Percentiles rank a stretch among this genome's conserved stretches.
phyloP scores from a whole-genome alignment of 352 stramenopile genomes.

The Phytophthora podocarpi region DNA sequence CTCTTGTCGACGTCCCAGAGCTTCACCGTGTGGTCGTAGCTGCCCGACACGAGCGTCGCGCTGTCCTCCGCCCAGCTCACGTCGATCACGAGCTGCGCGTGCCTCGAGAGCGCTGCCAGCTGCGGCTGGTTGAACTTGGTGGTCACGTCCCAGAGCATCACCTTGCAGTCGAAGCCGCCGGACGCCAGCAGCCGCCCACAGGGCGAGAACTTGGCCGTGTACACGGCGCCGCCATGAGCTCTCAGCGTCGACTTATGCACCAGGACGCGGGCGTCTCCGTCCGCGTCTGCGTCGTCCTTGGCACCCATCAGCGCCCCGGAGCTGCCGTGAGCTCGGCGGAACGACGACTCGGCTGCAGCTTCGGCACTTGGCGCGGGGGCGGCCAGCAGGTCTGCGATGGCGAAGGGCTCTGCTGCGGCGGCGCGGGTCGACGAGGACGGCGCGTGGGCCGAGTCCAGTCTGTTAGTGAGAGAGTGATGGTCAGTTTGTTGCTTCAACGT shows the following conservation, averaged over 20 bases:
- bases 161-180: conserved; percentile 80
- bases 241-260: conserved; percentile 85
- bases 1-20: conserved; percentile 88
- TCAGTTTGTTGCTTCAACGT: conserved; percentile 26
- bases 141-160: conserved; percentile 88
- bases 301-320: conserved; percentile 40
- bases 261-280: conserved; percentile 71
- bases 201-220: conserved; percentile 88
- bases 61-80: conserved; percentile 86
- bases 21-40: conserved; percentile 90
- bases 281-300: conserved; percentile 55
- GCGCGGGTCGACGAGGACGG: conserved; percentile 33
- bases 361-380: conserved; percentile 40
- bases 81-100: conserved; percentile 87
- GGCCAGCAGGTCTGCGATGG: conserved; percentile 70
- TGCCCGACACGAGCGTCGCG: conserved; percentile 70
- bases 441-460: conserved; percentile 70
- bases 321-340: conserved; percentile 41
- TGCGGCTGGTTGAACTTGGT: conserved; percentile 91
- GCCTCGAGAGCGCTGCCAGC: conserved; percentile 71
- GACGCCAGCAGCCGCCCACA: conserved; percentile 82
- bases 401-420: conserved; percentile 59
- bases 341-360: conserved; percentile 37
- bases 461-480: conserved; percentile 33
- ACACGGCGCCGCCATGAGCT: conserved; percentile 78